phyloP scores from a whole-genome alignment of 805 yeast genomes.

The Candida manassasensis region DNA sequence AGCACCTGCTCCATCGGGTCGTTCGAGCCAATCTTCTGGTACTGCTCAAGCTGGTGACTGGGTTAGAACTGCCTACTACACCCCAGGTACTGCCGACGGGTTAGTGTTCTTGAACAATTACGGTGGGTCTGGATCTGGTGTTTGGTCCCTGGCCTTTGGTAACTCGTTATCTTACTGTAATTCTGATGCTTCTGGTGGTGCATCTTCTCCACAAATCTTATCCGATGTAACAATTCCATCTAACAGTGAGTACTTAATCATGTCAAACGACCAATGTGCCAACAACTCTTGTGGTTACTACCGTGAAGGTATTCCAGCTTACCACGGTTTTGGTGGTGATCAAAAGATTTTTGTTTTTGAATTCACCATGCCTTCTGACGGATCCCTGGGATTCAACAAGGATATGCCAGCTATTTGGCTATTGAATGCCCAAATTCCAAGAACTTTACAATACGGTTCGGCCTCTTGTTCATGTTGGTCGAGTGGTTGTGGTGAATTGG shows the following conservation, averaged over 20 bases:
- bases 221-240: conserved; percentile 66
- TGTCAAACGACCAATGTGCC: conserved; percentile 64
- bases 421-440: conserved; percentile 91
- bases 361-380: conserved; percentile 85
- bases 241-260: conserved; percentile 75
- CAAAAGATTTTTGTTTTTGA: conserved; percentile 87
- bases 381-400: conserved; percentile 50
- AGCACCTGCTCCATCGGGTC: conserved; percentile 18
- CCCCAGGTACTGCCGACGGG: conserved; percentile 67
- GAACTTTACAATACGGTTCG: conserved; percentile 91
- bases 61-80: conserved; percentile 72
- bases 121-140: conserved; percentile 91
- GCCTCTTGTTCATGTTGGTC: conserved; percentile 91
- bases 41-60: conserved; percentile 50
- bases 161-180: conserved; percentile 85
- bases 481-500: conserved; percentile 97
- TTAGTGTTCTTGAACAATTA: conserved; percentile 77
- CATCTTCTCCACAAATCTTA: conserved; percentile 64
- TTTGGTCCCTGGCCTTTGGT: conserved; percentile 83
- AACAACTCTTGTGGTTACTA: conserved; percentile 74
- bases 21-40: conserved; percentile 17
- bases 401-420: conserved; percentile 99
- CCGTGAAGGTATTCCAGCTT: conserved; percentile 84
- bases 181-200: conserved; percentile 70
- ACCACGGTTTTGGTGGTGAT: conserved; percentile 87